These are phyloP conservation scores for Knufia petricola DNA, from an alignment of 2,329 filamentous ascomycete species.

Conservation along the genomic window DNA sequence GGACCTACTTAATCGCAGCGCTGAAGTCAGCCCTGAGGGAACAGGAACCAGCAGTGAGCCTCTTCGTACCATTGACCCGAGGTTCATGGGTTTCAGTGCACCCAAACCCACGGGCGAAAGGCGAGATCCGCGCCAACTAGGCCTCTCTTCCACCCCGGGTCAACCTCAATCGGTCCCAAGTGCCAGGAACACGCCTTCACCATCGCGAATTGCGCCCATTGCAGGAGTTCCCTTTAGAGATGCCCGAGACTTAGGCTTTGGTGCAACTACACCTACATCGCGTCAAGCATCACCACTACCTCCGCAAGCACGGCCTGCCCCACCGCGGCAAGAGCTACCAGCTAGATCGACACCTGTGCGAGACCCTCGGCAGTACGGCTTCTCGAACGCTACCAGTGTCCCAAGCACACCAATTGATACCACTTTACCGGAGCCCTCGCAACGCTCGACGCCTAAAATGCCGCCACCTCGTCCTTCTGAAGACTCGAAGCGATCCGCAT, in stretches of 20 bases:
- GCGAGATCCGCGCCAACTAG: slow-evolving; percentile 18
- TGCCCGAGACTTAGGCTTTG: slow-evolving; percentile 27
- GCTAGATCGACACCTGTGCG: slow-evolving; percentile 6
- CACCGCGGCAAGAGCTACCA: slow-evolving; percentile 9
- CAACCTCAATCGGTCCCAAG: slow-evolving; percentile 14
- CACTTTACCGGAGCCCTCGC: slow-evolving; percentile 42
- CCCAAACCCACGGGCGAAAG: background rate
- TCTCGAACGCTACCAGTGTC: slow-evolving; percentile 3
- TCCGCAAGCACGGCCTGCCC: slow-evolving; percentile 13
- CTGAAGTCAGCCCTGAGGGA: background rate
- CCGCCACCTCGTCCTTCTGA: slow-evolving; percentile 19
- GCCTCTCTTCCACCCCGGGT: slow-evolving; percentile 13
- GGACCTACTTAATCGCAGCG: background rate
- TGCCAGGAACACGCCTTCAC: slow-evolving; percentile 11
- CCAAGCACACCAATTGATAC: slow-evolving; percentile 17
- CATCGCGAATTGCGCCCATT: background rate
- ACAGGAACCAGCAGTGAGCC: background rate
- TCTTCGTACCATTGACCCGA: background rate
- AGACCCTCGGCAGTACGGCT: slow-evolving; percentile 20
- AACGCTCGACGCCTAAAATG: slow-evolving; percentile 29
- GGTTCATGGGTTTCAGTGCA: slow-evolving; percentile 4
- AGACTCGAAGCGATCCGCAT: slow-evolving; percentile 15
- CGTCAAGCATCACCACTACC: slow-evolving; percentile 23
- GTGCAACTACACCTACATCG: slow-evolving; percentile 39
- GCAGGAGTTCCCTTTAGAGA: slow-evolving; percentile 15